These are phyloP conservation scores for Boeremia exigua DNA, from an alignment of 2,329 filamentous ascomycete species.

Conservation along the genomic window DNA sequence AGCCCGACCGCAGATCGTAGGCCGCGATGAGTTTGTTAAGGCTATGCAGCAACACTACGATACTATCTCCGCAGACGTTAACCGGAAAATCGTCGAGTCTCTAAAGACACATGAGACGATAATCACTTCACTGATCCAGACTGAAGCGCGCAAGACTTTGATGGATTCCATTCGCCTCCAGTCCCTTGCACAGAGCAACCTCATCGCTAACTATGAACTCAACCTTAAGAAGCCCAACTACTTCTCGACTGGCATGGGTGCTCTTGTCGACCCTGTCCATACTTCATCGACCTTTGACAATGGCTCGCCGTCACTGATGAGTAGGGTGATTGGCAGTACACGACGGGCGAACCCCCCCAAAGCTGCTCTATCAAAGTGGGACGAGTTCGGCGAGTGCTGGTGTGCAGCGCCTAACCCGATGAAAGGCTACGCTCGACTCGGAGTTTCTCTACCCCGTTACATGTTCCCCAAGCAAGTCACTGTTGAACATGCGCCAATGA, in stretches of 20 bases:
- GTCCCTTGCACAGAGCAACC: conserved; percentile 40
- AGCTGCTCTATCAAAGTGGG: conserved; percentile 72
- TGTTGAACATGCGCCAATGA: conserved; percentile 55
- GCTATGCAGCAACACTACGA: conserved; percentile 36
- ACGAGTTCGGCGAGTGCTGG: conserved; percentile 86
- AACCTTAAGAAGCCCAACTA: conserved; percentile 68
- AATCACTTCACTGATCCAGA: conserved; percentile 22
- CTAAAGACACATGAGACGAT: conserved; percentile 25
- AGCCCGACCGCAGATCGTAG: conserved; percentile 41
- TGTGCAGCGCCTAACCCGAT: conserved; percentile 64
- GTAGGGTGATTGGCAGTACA: not conserved
- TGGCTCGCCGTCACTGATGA: conserved; percentile 10
- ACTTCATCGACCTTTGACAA: conserved; percentile 62
- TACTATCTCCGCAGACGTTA: conserved; percentile 27
- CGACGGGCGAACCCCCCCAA: conserved; percentile 48
- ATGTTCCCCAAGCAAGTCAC: conserved; percentile 51
- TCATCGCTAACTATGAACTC: conserved; percentile 41
- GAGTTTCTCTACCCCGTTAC: conserved; percentile 55
- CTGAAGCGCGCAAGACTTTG: conserved; percentile 40
- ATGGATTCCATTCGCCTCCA: conserved; percentile 40
- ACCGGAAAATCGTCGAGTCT: conserved; percentile 32
- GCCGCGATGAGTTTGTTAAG: conserved; percentile 58
- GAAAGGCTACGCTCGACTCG: conserved; percentile 67
- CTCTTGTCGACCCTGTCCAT: conserved; percentile 63
- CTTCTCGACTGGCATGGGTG: conserved; percentile 70